Evolutionary conservation across 2,329 filamentous ascomycete genomes (phyloP), one percentile per base, ranked within the genome.

Genomic region (Fusarium siculi): DNA sequence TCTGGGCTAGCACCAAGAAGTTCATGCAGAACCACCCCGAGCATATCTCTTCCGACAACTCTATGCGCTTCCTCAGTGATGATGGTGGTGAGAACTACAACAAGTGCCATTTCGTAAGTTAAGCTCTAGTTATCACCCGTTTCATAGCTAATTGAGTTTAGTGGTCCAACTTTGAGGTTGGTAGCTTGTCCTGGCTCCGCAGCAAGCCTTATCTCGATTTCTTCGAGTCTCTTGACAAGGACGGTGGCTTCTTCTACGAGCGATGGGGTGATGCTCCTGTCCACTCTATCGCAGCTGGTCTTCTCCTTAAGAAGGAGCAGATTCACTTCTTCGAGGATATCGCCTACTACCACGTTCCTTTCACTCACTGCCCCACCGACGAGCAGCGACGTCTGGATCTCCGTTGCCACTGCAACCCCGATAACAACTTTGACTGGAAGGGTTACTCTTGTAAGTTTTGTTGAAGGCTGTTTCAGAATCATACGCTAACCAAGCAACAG

Each of bases 141-240:
- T 21, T 11, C 39, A 23, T 46, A 52, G 19, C 57, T 74, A 57
- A 78, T 61, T 72, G 81, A 19, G 83, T 75, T 25, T 67, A 96
- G 93, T 99, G 96, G 96, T 98, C 96, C 80, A 99, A 99, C 87
- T 99, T 99, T 77, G 96, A 99, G 83, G 92, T 99, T 76, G 96
- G 96, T 74, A 97, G 93, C 84, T 88, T 99, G 43, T 90, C 97
- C 79, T 99, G 96, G 95, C 90, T 99, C 61, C 92, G 96, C 74
- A 96, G 94, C 74, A 87, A 95, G 81, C 89, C 93, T 28, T 99
- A 99, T 84, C 85, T 92, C 49, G 96, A 98, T 83, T 99, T 91
- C 85, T 99, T 99, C 79, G 90, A 95, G 56, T 89, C 91, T 10
- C 90, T 99, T 36, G 96, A 99, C 83, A 86, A 90, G 76, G 95